A percentile compares a stretch with the other conserved stretches of the same genome.
Conservation (phyloP, 306 rosid species). For the Quercus aquifolioides region DNA sequence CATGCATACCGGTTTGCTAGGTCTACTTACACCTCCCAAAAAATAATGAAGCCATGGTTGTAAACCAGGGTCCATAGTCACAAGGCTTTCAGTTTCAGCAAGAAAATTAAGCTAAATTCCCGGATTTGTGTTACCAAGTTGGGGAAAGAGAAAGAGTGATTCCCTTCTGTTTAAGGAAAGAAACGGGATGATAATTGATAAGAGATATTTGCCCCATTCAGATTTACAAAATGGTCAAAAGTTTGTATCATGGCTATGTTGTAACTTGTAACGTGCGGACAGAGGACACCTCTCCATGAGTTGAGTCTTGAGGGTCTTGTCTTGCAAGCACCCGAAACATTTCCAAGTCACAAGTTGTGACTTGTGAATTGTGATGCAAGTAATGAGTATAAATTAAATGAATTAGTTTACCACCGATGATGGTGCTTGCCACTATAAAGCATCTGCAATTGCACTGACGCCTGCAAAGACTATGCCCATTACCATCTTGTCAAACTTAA, state of each 20-base stretch:
- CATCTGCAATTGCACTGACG: background rate
- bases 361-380: too few species aligned
- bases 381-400: too few species aligned
- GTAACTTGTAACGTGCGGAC: background rate
- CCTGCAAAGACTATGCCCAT: background rate
- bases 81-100: too few species aligned
- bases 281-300: background rate
- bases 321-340: background rate
- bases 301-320: background rate
- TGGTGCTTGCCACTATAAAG: conserved; percentile 10
- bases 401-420: background rate
- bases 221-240: background rate
- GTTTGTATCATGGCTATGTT: background rate
- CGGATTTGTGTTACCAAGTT: too few species aligned
- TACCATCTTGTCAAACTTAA: background rate
- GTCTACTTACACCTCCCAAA: too few species aligned
- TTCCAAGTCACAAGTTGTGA: background rate
- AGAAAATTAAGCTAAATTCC: too few species aligned
- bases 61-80: too few species aligned
- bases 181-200: background rate
- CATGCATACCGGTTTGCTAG: too few species aligned
- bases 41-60: too few species aligned
- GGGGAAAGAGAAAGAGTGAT: too few species aligned
- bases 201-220: background rate
- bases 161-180: background rate